phyloP scores from a whole-genome alignment of 257 asterid genomes.

The Solanum commersonii region DNA sequence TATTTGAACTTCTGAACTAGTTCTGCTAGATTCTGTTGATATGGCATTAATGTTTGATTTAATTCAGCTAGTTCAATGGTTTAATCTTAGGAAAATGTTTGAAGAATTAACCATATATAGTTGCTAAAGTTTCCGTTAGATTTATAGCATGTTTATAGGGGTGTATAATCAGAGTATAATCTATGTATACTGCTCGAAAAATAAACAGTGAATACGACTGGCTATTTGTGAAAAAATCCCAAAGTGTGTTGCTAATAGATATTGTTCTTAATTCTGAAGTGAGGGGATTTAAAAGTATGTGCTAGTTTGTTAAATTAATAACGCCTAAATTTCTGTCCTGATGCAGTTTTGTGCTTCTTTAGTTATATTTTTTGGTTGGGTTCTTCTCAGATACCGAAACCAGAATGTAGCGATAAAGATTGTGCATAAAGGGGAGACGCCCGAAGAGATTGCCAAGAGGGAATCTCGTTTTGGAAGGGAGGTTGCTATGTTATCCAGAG shows the following conservation, averaged over 20 bases:
- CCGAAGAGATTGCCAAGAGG: conserved; percentile 65
- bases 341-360: neutral
- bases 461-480: conserved; percentile 67
- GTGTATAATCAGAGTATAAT: neutral
- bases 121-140: neutral
- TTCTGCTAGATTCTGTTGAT: neutral
- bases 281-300: neutral
- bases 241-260: neutral
- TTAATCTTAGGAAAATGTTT: neutral
- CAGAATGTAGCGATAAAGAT: conserved; percentile 86
- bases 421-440: conserved; percentile 62
- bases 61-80: neutral
- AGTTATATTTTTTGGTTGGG: neutral
- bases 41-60: neutral
- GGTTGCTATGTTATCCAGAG: conserved; percentile 83
- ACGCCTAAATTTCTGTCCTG: neutral
- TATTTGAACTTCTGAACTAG: neutral
- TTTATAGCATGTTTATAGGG: neutral
- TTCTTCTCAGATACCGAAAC: conserved; percentile 53
- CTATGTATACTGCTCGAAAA: neutral
- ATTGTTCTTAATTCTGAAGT: neutral
- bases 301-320: neutral
- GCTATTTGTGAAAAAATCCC: neutral
- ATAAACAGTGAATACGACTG: neutral
- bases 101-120: neutral